Evolutionary conservation across 2,329 filamentous ascomycete genomes (phyloP).

Genomic region (Claviceps paspali): DNA sequence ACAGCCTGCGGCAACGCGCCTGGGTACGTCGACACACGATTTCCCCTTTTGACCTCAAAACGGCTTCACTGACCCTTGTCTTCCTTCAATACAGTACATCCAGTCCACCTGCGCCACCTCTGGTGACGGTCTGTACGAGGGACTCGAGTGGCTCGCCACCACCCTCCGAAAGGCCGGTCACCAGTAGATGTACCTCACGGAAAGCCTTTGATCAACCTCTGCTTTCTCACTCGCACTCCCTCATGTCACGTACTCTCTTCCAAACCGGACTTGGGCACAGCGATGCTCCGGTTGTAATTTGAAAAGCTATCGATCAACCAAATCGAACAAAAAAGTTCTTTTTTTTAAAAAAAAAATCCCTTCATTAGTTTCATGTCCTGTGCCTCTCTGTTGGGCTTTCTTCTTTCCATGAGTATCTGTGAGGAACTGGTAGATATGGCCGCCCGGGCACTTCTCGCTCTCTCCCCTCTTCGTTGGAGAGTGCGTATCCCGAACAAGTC

Average conservation of each 20-base stretch:
- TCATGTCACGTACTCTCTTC: conserved; percentile 24
- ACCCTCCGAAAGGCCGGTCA: conserved; percentile 65
- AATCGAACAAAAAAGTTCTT: conserved; percentile 32
- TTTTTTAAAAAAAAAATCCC: too few relatives aligned
- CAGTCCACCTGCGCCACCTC: conserved; percentile 71
- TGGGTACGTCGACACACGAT: too few relatives aligned
- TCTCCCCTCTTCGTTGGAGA: background rate
- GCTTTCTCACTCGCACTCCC: conserved; percentile 21
- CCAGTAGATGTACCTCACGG: conserved; percentile 36
- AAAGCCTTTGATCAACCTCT: conserved; percentile 18
- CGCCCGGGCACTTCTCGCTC: background rate
- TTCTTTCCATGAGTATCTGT: conserved; percentile 12
- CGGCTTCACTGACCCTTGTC: too few relatives aligned
- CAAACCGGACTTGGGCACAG: conserved; percentile 24
- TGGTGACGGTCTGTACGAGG: conserved; percentile 71
- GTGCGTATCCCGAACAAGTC: background rate
- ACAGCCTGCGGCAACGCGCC: conserved; percentile 65
- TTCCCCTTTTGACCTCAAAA: too few relatives aligned
- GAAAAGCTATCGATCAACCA: conserved; percentile 35
- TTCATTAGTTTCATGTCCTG: conserved; percentile 27
- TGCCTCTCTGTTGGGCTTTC: conserved; percentile 14
- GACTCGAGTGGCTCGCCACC: conserved; percentile 69
- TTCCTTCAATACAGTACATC: too few relatives aligned
- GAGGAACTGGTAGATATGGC: conserved; percentile 9
- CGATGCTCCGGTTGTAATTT: conserved; percentile 43